Evolutionary conservation across 2,329 filamentous ascomycete species (phyloP), one percentile per base, ranked within the genome.

Genomic region (Fusarium redolens): DNA sequence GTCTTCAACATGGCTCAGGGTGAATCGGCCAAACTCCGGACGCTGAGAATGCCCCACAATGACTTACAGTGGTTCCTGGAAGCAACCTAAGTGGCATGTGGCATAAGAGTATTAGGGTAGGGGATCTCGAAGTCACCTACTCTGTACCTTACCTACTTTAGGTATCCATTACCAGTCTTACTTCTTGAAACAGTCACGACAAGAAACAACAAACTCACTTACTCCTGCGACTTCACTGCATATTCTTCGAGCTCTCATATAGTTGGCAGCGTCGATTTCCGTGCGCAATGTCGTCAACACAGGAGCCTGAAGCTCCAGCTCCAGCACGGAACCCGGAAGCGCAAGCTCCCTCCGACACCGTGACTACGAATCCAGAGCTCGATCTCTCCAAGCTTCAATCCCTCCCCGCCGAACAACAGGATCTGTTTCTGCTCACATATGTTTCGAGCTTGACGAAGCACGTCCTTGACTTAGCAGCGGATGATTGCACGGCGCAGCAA

Each of bases 381-480:
- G 95, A 99, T 80, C 85, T 97, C 75, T 85, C 91, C 78, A 97
- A 97, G 87, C 91, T 99, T 52, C 92, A 97, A 82, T 89, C 93
- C 58, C 90, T 98, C 51, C 94, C 96, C 47, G 91, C 93, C 60
- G 96, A 99, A 84, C 96, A 99, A 82, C 96, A 99, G 83, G 95
- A 98, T 78, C 90, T 99, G 17, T 97, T 96, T 82, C 89, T 99
- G 71, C 88, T 99, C 68, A 97, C 92, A 31, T 98, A 97, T 80
- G 92, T 95, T 40, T 92, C 95, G 33, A 90, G 92, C 68, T 87
- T 99, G 62, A 92, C 91, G 71, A 92, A 92, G 75, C 93, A 98
- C 86, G 93, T 97, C 48, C 87, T 91, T 60, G 85, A 85, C 20
- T 88, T 98, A 51, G 89, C 91, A 59, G 87, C 91, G 69, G 94